Evolutionary conservation across 495 filamentous ascomycete species (phyloP).

Genomic region (Aspergillus steynii): DNA sequence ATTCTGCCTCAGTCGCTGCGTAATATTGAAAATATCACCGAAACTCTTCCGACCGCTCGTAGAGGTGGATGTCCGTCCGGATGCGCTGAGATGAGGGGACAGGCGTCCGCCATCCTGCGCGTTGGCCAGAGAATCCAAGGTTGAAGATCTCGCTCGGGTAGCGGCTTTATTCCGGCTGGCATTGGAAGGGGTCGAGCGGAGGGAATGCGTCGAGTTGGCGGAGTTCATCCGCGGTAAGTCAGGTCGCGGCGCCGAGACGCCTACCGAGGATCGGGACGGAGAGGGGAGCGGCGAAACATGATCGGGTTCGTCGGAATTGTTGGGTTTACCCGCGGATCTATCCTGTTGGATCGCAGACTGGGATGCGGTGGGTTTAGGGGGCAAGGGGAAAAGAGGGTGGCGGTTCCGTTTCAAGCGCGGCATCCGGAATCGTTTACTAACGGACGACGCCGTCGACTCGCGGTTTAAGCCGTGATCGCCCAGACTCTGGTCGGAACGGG

Average conservation of each 20-base stretch:
- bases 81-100: slow-evolving; percentile 59
- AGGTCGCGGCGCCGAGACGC: slow-evolving; percentile 39
- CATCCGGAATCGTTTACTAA: slow-evolving; percentile 75
- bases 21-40: slow-evolving; percentile 78
- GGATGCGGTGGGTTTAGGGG: slow-evolving; percentile 56
- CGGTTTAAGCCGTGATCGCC: slow-evolving; percentile 65
- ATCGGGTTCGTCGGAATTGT: slow-evolving; percentile 34
- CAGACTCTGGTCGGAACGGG: slow-evolving; percentile 82
- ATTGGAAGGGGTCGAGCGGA: slow-evolving; percentile 67
- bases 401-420: slow-evolving; percentile 80
- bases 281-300: slow-evolving; percentile 55
- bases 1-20: slow-evolving; percentile 71
- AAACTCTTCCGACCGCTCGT: slow-evolving; percentile 86
- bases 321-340: slow-evolving; percentile 26
- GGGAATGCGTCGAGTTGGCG: slow-evolving; percentile 66
- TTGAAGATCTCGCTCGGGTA: slow-evolving; percentile 76
- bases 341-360: slow-evolving; percentile 21
- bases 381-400: slow-evolving; percentile 83
- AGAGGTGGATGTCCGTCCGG: slow-evolving; percentile 74
- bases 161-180: slow-evolving; percentile 26
- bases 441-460: slow-evolving; percentile 39
- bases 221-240: slow-evolving; percentile 61
- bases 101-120: slow-evolving; percentile 56
- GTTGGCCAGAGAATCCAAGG: slow-evolving; percentile 71
- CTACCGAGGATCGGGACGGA: slow-evolving; percentile 54